A percentile compares a stretch with the other conserved stretches of the same genome.
These are phyloP conservation scores for Coemansia sp. DNA, from an alignment of 192 early-diverging fungal species.

Conservation along the genomic window DNA sequence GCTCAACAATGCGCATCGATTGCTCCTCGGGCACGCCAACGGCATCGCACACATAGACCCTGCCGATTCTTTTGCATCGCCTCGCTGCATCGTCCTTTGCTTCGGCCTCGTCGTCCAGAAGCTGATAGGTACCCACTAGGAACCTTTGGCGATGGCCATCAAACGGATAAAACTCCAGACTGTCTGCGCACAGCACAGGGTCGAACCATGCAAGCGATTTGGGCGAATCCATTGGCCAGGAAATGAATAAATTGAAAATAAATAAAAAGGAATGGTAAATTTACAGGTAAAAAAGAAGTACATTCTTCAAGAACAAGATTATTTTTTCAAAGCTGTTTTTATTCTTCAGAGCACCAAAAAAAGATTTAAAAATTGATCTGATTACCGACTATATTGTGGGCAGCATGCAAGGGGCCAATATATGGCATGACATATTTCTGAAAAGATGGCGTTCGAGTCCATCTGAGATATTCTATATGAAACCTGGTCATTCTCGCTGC, in stretches of 20 bases:
- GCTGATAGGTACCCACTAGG: conserved; percentile 71
- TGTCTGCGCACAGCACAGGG: conserved; percentile 68
- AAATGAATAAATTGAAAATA: not conserved
- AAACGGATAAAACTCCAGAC: conserved; percentile 69
- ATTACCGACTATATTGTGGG: no score
- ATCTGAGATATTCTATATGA: no score
- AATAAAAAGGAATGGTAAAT: not conserved
- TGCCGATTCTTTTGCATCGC: conserved; percentile 58
- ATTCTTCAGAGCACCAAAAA: no score
- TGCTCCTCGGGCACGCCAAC: conserved; percentile 20
- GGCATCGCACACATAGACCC: conserved; percentile 62
- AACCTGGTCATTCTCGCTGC: no score
- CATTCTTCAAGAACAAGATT: no score
- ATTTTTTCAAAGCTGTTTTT: no score
- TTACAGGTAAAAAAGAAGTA: no score
- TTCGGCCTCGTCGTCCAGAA: conserved; percentile 23
- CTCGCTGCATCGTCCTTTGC: conserved; percentile 5
- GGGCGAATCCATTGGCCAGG: not conserved
- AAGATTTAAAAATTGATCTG: no score
- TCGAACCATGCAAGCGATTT: conserved; percentile 56
- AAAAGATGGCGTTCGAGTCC: no score
- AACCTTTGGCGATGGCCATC: conserved; percentile 41
- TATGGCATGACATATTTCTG: no score
- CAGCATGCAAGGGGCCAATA: no score
- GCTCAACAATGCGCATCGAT: conserved; percentile 29